These are phyloP conservation scores for Suillus cothurnatus DNA, from an alignment of 768 basidiomycete genomes.

Conservation along the genomic window DNA sequence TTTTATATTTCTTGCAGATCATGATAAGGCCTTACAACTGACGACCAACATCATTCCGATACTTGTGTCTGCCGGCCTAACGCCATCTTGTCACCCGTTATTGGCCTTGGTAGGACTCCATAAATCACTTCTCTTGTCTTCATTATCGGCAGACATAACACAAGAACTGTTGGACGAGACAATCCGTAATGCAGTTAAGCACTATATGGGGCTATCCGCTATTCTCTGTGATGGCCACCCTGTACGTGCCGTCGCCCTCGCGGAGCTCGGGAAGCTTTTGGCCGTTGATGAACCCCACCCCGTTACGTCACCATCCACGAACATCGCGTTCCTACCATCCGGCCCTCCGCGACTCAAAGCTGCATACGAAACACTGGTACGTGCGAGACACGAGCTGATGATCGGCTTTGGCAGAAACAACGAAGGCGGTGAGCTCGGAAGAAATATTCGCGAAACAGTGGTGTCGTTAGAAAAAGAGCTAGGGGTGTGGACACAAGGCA, in stretches of 20 bases:
- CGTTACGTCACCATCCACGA: constrained; percentile 20
- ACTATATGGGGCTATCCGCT: constrained; percentile 51
- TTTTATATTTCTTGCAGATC: constrained; percentile 44
- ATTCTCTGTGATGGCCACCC: constrained; percentile 73
- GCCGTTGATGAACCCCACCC: constrained; percentile 74
- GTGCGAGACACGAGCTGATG: constrained; percentile 60
- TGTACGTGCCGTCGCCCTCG: constrained; percentile 68
- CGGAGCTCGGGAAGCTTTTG: constrained; percentile 82
- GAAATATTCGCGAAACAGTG: constrained; percentile 57
- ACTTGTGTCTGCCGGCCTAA: constrained; percentile 57
- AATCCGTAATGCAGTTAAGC: constrained; percentile 57
- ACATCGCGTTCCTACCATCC: constrained; percentile 59
- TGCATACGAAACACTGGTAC: constrained; percentile 64
- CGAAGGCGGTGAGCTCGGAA: constrained; percentile 74
- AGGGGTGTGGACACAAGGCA: constrained; percentile 64
- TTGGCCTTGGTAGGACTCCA: constrained; percentile 74
- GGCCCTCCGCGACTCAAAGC: constrained; percentile 63
- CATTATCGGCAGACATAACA: constrained; percentile 42
- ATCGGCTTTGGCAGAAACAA: constrained; percentile 73
- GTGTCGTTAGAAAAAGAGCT: constrained; percentile 74
- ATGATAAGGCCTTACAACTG: constrained; percentile 55
- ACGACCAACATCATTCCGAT: constrained; percentile 69
- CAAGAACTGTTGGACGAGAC: constrained; percentile 63
- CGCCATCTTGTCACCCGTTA: constrained; percentile 75
- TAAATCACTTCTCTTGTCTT: constrained; percentile 62